Conservation (phyloP, 2,329 filamentous ascomycete species). For the Beauveria scarabaeidicola region DNA sequence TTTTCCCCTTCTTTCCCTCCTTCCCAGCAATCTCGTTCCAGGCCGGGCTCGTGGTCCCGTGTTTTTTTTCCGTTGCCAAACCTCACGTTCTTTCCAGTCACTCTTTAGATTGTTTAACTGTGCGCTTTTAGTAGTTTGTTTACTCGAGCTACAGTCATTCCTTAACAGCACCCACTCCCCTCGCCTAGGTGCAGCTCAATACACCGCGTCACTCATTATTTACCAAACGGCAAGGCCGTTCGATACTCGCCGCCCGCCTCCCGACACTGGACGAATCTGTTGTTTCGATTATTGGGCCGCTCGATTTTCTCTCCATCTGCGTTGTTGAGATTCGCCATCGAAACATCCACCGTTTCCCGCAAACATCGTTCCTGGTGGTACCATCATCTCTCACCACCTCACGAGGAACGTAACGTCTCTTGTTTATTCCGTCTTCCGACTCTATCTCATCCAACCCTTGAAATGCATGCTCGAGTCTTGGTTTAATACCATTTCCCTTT, state of each 20-base stretch:
- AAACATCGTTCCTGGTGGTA: constrained; percentile 9
- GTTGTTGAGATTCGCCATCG: background rate
- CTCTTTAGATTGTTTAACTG: constrained; percentile 4
- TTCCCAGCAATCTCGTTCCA: constrained; percentile 11
- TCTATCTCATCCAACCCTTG: background rate
- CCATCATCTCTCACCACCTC: background rate
- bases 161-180: background rate
- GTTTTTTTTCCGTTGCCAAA: background rate
- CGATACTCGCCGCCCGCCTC: background rate
- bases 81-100: constrained; percentile 6
- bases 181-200: background rate
- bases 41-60: constrained; percentile 8
- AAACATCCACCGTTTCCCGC: background rate
- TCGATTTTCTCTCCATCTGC: background rate
- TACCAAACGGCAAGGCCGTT: background rate
- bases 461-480: constrained; percentile 2
- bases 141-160: constrained; percentile 10
- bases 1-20: background rate
- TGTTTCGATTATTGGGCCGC: background rate
- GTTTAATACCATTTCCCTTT: background rate
- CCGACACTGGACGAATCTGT: background rate
- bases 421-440: background rate
- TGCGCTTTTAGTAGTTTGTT: constrained; percentile 1
- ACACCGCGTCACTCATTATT: constrained; percentile 7
- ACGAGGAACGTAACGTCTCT: constrained; percentile 10